These are phyloP conservation scores for Paramarasmius palmivorus DNA, from an alignment of 1,284 basidiomycete genomes.

Conservation along the genomic window DNA sequence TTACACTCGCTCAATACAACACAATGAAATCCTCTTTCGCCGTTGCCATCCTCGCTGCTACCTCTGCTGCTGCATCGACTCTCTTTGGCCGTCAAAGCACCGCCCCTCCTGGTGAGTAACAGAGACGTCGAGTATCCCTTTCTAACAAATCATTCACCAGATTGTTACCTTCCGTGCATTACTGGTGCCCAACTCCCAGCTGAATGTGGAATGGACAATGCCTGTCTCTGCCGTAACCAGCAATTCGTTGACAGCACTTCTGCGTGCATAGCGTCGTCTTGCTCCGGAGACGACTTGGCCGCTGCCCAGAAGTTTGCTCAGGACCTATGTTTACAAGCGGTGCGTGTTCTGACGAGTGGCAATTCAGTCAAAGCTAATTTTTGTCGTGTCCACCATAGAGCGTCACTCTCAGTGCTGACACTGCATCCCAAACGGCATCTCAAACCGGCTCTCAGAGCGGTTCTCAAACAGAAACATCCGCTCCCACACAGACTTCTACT, in stretches of 20 bases:
- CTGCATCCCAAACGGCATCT: conserved; percentile 12
- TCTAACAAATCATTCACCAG: no score
- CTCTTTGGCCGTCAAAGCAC: conserved; percentile 23
- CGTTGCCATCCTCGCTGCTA: conserved; percentile 8
- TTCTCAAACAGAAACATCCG: no score
- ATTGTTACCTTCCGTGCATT: conserved; percentile 50
- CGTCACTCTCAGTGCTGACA: conserved; percentile 40
- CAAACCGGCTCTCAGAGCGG: conserved; percentile 13
- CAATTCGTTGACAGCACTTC: conserved; percentile 48
- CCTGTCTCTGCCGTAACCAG: conserved; percentile 51
- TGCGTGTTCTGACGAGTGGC: conserved; percentile 32
- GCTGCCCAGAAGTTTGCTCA: conserved; percentile 44
- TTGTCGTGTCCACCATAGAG: conserved; percentile 34
- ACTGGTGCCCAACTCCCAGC: conserved; percentile 35
- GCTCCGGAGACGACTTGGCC: conserved; percentile 47
- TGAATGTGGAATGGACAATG: conserved; percentile 45
- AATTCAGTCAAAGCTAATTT: background rate
- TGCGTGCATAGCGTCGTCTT: conserved; percentile 44
- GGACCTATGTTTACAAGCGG: conserved; percentile 48
- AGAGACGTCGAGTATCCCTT: no score
- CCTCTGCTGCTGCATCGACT: conserved; percentile 10
- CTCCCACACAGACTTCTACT: background rate
- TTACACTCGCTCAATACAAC: background rate
- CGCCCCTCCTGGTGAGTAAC: no score
- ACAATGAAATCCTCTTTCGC: conserved; percentile 8